A percentile compares a stretch with the other conserved stretches of the same genome.
These are phyloP conservation scores for Withania somnifera DNA, from an alignment of 305 asterid genomes.

Conservation along the genomic window DNA sequence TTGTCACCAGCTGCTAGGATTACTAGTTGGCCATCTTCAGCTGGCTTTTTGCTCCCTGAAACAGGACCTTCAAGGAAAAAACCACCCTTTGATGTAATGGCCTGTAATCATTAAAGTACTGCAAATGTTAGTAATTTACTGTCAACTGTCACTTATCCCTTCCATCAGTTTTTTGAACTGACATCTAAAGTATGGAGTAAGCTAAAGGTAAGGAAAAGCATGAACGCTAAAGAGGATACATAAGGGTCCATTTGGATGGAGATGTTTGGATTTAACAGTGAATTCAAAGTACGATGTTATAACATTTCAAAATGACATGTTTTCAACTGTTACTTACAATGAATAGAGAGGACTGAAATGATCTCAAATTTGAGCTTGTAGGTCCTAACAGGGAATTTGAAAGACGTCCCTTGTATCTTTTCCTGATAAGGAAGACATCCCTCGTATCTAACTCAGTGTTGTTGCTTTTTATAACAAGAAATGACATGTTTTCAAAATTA, in stretches of 20 bases:
- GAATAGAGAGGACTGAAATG: neutral
- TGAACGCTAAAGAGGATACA: neutral
- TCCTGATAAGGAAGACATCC: neutral
- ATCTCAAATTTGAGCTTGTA: neutral
- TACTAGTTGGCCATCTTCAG: constrained; percentile 95
- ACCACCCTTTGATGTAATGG: constrained; percentile 73
- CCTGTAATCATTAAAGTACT: constrained; percentile 34
- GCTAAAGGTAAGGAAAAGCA: neutral
- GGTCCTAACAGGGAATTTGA: neutral
- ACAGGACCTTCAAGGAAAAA: constrained; percentile 86
- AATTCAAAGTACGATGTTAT: neutral
- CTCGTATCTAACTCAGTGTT: neutral
- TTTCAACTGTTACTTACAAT: neutral
- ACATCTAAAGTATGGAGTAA: neutral
- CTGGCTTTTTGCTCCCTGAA: constrained; percentile 97
- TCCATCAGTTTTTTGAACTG: neutral
- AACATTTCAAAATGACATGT: neutral
- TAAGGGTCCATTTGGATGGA: neutral
- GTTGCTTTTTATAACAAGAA: neutral
- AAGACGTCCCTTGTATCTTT: neutral
- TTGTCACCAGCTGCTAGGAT: constrained; percentile 95
- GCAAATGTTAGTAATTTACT: constrained; percentile 3
- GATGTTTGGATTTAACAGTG: neutral
- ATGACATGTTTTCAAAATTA: neutral
- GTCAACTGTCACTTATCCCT: neutral